phyloP scores from a whole-genome alignment of 768 basidiomycete species.

The Boletus fagicola region DNA sequence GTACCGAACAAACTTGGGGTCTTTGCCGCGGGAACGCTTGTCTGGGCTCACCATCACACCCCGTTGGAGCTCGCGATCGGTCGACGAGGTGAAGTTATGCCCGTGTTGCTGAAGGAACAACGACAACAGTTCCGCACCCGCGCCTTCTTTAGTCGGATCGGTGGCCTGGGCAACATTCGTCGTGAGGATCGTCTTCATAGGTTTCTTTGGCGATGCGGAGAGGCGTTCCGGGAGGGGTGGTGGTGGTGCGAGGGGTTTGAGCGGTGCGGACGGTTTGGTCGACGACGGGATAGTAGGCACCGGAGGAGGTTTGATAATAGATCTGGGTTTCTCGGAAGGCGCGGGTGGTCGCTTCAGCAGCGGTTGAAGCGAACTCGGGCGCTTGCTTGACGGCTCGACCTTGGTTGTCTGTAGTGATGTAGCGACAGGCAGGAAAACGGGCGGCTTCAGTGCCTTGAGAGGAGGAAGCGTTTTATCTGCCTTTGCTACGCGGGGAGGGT shows the following conservation, averaged over 20 bases:
- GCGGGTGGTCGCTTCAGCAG: conserved; percentile 7
- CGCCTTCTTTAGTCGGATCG: conserved; percentile 50
- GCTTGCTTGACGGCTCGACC: conserved; percentile 1
- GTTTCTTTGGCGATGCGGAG: conserved; percentile 31
- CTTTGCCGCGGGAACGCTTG: conserved; percentile 46
- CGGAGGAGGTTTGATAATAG: conserved; percentile 30
- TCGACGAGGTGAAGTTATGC: conserved; percentile 34
- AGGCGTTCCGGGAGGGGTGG: conserved; percentile 26
- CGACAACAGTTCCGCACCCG: conserved; percentile 50
- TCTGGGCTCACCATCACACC: conserved; percentile 60
- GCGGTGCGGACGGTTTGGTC: conserved; percentile 11
- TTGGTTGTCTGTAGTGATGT: background rate
- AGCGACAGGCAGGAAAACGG: conserved; percentile 7
- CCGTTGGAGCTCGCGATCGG: conserved; percentile 41
- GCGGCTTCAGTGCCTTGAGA: conserved; percentile 20
- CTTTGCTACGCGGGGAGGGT: conserved; percentile 1
- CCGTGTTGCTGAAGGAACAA: conserved; percentile 51
- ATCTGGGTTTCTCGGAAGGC: conserved; percentile 20
- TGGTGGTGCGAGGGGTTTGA: conserved; percentile 33
- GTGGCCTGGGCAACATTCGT: conserved; percentile 53
- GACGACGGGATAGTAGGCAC: conserved; percentile 19
- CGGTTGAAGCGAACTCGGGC: conserved; percentile 5
- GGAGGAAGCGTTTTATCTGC: background rate
- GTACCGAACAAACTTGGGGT: conserved; percentile 48
- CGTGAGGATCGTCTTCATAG: conserved; percentile 48